Percentiles rank a stretch among this genome's conserved stretches.
Evolutionary conservation across 2,329 filamentous ascomycete genomes (phyloP).

Genomic region (Pleoardoris graminearum): DNA sequence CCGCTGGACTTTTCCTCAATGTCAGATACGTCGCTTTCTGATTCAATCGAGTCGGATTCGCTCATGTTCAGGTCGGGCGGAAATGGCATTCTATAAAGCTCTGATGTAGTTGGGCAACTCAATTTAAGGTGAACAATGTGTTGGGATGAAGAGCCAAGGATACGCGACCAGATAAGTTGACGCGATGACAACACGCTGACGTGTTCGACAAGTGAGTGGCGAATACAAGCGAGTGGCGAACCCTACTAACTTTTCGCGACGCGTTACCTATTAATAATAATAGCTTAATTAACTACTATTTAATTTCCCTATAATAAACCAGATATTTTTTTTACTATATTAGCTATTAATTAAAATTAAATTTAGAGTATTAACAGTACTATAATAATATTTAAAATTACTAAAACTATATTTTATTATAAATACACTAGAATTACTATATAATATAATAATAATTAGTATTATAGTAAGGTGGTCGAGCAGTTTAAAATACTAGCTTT

Average conservation of each 20-base stretch:
- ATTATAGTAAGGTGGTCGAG: no score
- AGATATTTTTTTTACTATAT: conserved; percentile 9
- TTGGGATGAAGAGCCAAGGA: no score
- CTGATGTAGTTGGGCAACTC: no score
- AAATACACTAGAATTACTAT: conserved; percentile 3
- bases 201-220: not conserved
- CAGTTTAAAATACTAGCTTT: no score
- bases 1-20: no score
- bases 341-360: conserved; percentile 9
- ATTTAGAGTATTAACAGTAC: conserved; percentile 1
- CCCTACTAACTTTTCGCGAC: conserved; percentile 9
- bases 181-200: no score
- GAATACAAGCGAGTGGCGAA: not conserved
- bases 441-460: conserved; percentile 2
- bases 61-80: no score
- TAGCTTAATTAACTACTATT: conserved; percentile 4
- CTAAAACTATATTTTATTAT: not conserved
- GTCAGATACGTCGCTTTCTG: no score
- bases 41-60: no score
- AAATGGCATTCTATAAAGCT: no score
- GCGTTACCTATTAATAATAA: not conserved
- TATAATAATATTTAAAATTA: conserved; percentile 6
- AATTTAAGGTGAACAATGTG: no score
- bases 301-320: conserved; percentile 1
- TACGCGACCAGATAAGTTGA: no score